Base-by-base conservation (phyloP, 2,329 filamentous ascomycete species). In the Capronia coronata region DNA sequence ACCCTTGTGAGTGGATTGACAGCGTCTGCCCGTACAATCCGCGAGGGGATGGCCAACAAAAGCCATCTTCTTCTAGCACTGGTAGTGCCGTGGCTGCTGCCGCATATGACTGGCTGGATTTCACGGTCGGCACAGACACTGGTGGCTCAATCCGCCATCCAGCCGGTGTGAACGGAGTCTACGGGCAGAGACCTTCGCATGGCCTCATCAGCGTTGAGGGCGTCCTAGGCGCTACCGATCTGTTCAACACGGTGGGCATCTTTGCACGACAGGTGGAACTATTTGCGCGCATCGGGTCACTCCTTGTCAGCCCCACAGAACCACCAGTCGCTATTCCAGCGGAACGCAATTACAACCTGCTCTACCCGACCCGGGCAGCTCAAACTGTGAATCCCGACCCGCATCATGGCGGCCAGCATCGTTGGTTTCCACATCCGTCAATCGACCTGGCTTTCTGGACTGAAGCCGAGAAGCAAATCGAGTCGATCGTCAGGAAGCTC, bases 101-200 rank as follows among this genome's bases (percentile, higher is more conserved):
- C n/a, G 56, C 61, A 3, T 68, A 68, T 40, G 56, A 61, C 40
- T 69, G 63, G 67, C 55, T 68, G 37, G 40, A 65, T 50, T 53
- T 64, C 14, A 51, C 59, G 2, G 44, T 64, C 29, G 63, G 64
- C 10, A 61, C 59, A 2, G 63, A 65, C 43, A 65, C 61, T 21
- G 64, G 66, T 19, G 65, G 76, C 37, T 70, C 71, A 11, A 73
- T 76, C 46, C 67, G 74, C n/a, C 66, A 70, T 1, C 74, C 74
- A 0, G 69, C 72, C 1, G 64, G 63, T 0, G 62, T 66, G 1
- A 65, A 71, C 18, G 74, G 73, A 1, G 51, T 72, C 0, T 75
- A 71, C 29, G 75, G 71, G 0, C 72, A 73, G 51, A 63, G 73
- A 0, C 73, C 73, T 0, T 68, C 67, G 39, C 68, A 71, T 69